Percentiles rank a stretch among this genome's conserved stretches.
Evolutionary conservation across 176 grass and related monocot genomes (phyloP).

Genomic region (Zea mays): Zm-B73-REFERENCE-NAM-5.0 NC_050099.1:157527501-157528000

Average conservation of each 20-base stretch:
- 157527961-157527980: conserved; percentile 16
- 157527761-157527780: conserved; percentile 93
- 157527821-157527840: conserved; percentile 82
- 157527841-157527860: conserved; percentile 70
- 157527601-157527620: conserved; percentile 97
- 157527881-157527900: conserved; percentile 54
- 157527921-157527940: no score
- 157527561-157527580: conserved; percentile 70
- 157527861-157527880: conserved; percentile 44
- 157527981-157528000: conserved; percentile 61
- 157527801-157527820: conserved; percentile 89
- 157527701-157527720: conserved; percentile 81
- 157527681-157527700: conserved; percentile 99
- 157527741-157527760: conserved; percentile 86
- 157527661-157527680: conserved; percentile 93
- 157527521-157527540: conserved; percentile 88
- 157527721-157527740: conserved; percentile 81
- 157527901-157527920: conserved; percentile 63
- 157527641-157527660: conserved; percentile 84
- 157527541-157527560: conserved; percentile 92
- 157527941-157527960: no score
- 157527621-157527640: conserved; percentile 80
- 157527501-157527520: conserved; percentile 89
- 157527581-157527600: conserved; percentile 94
- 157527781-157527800: conserved; percentile 85